phyloP scores from a whole-genome alignment of 1,284 basidiomycete genomes.

The Heterobasidion irregulare region DNA sequence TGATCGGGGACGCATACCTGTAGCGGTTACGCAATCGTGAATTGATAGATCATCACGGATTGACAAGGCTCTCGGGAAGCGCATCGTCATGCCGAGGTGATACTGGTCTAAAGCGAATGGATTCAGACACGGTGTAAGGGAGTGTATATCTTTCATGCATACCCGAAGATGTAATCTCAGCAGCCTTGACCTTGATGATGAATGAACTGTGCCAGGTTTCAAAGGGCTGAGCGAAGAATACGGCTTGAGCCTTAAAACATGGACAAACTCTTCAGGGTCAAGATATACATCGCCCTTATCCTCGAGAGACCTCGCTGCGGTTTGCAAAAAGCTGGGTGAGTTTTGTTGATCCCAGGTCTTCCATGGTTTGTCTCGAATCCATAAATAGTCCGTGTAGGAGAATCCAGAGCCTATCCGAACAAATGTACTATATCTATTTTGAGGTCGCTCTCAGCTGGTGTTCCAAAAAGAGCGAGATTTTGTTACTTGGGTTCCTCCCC shows the following conservation, averaged over 20 bases:
- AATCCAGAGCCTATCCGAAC: constrained; percentile 84
- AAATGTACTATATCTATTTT: constrained; percentile 64
- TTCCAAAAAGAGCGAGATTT: neutral
- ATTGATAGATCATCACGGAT: constrained; percentile 70
- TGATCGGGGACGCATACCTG: constrained; percentile 31
- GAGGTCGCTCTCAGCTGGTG: constrained; percentile 4
- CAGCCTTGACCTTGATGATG: constrained; percentile 84
- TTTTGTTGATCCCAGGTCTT: constrained; percentile 60
- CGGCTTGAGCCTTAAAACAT: neutral
- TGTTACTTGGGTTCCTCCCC: constrained; percentile 57
- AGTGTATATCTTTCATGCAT: neutral
- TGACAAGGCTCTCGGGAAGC: constrained; percentile 78
- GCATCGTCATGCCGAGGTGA: constrained; percentile 70
- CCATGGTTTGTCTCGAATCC: constrained; percentile 72
- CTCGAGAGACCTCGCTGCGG: constrained; percentile 44
- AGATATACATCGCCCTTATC: constrained; percentile 80
- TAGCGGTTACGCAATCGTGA: constrained; percentile 61
- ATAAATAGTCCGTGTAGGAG: constrained; percentile 76
- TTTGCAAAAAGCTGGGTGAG: constrained; percentile 55
- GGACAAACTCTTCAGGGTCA: constrained; percentile 65
- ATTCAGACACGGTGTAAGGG: no score
- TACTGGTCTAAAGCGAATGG: constrained; percentile 51
- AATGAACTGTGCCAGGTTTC: constrained; percentile 53
- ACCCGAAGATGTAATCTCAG: constrained; percentile 77
- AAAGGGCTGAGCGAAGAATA: constrained; percentile 5